Percentiles rank a stretch among this genome's conserved stretches.
Conservation (phyloP, 768 basidiomycete species). For the Serpula lacrymans region DNA sequence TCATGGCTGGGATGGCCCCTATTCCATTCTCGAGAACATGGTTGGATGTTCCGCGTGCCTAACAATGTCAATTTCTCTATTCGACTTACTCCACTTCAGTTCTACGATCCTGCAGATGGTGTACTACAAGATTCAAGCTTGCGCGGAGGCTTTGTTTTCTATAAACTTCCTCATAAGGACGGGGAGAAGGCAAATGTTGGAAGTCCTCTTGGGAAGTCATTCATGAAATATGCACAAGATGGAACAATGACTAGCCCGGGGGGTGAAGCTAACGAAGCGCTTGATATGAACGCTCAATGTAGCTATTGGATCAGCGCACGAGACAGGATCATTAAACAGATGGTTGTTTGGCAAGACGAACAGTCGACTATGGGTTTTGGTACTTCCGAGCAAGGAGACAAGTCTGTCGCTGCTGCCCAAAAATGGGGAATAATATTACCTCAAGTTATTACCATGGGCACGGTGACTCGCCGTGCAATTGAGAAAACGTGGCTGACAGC, state of each 20-base stretch:
- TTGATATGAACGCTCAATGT: slow-evolving; percentile 91
- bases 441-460: slow-evolving; percentile 97
- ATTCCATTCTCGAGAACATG: slow-evolving; percentile 80
- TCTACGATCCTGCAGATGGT: slow-evolving; percentile 64
- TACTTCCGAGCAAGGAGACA: slow-evolving; percentile 8
- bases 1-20: slow-evolving; percentile 88
- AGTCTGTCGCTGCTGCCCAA: slow-evolving; percentile 23
- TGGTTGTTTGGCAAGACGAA: slow-evolving; percentile 79
- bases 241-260: slow-evolving; percentile 83
- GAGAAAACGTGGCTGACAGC: slow-evolving; percentile 99
- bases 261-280: slow-evolving; percentile 75
- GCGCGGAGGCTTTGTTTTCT: slow-evolving; percentile 60
- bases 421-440: slow-evolving; percentile 93
- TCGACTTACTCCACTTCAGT: slow-evolving; percentile 45
- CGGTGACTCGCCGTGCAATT: slow-evolving; percentile 94
- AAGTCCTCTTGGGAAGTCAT: slow-evolving; percentile 83
- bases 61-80: slow-evolving; percentile 40
- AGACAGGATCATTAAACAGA: slow-evolving; percentile 88
- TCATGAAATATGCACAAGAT: slow-evolving; percentile 84
- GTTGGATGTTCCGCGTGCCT: slow-evolving; percentile 88
- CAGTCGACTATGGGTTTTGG: slow-evolving; percentile 51
- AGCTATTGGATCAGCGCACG: slow-evolving; percentile 97
- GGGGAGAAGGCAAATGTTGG: slow-evolving; percentile 96
- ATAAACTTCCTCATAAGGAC: slow-evolving; percentile 95
- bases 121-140: slow-evolving; percentile 46